Conservation (phyloP, 2,329 filamentous ascomycete species). For the Colletotrichum chlorophyti region DNA sequence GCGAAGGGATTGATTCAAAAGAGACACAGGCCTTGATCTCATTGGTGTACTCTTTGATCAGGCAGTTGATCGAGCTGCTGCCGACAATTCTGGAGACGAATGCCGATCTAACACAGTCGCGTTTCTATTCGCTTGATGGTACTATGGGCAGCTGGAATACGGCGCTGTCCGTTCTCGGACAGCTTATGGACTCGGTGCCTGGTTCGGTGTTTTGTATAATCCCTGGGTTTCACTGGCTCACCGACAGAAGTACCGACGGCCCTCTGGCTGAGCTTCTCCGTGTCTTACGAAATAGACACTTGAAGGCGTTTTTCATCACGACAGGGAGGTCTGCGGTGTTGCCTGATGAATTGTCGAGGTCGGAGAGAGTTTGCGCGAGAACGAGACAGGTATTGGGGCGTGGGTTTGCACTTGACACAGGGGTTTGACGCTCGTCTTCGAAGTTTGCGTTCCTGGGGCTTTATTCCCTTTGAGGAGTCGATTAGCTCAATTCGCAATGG, state of each 20-base stretch:
- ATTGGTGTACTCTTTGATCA: slow-evolving; percentile 12
- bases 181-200: not conserved
- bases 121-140: not conserved
- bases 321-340: not conserved
- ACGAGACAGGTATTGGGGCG: not conserved
- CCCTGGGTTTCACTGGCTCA: slow-evolving; percentile 4
- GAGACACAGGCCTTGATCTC: slow-evolving; percentile 2
- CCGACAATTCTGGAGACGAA: slow-evolving; percentile 6
- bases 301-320: not conserved
- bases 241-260: not conserved
- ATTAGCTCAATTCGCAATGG: too few species aligned
- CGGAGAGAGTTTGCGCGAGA: not conserved
- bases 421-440: too few species aligned
- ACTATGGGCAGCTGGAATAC: not conserved
- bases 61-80: slow-evolving; percentile 28
- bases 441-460: too few species aligned
- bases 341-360: not conserved
- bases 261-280: not conserved
- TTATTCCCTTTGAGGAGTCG: too few species aligned
- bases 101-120: not conserved
- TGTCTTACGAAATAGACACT: not conserved
- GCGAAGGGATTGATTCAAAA: not conserved
- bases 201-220: slow-evolving; percentile 1
- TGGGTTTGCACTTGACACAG: not conserved
- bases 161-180: not conserved